These are phyloP conservation scores for Solanum chiquidenum DNA, from an alignment of 257 asterid species.

Conservation along the genomic window DNA sequence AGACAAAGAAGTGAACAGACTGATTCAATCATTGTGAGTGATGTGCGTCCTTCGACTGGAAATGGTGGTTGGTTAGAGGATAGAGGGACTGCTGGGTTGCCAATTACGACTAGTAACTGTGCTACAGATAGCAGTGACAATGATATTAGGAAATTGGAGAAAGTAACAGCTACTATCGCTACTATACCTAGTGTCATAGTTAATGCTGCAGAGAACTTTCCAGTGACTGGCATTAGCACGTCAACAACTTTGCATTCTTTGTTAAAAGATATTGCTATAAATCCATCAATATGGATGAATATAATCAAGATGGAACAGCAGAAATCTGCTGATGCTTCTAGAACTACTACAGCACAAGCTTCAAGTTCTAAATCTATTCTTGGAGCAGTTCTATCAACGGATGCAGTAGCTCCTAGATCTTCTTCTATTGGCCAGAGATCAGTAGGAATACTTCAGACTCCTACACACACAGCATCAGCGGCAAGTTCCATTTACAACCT, in stretches of 20 bases:
- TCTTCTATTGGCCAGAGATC: slow-evolving; percentile 30
- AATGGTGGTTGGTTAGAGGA: slow-evolving; percentile 44
- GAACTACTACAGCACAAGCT: slow-evolving; percentile 23
- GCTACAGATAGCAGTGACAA: background rate
- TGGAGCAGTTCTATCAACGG: slow-evolving; percentile 41
- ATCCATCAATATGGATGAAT: slow-evolving; percentile 76
- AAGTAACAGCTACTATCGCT: slow-evolving; percentile 8
- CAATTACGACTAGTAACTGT: slow-evolving; percentile 8
- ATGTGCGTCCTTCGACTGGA: slow-evolving; percentile 18
- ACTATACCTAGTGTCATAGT: slow-evolving; percentile 16
- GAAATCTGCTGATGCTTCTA: slow-evolving; percentile 39
- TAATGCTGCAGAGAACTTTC: slow-evolving; percentile 17
- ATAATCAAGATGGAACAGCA: slow-evolving; percentile 53
- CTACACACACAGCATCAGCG: slow-evolving; percentile 33
- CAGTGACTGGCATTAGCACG: slow-evolving; percentile 21
- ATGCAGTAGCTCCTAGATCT: slow-evolving; percentile 19
- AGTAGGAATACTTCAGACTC: slow-evolving; percentile 36
- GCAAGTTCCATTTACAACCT: slow-evolving; percentile 28
- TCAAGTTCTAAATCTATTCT: slow-evolving; percentile 26
- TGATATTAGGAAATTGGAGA: slow-evolving; percentile 20
- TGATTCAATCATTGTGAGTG: slow-evolving; percentile 2
- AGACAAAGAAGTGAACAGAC: slow-evolving; percentile 48
- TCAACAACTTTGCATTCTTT: slow-evolving; percentile 51
- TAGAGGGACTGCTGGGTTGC: slow-evolving; percentile 27
- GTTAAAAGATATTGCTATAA: slow-evolving; percentile 56